Conservation (phyloP, 2,329 filamentous ascomycete genomes). For the Dactylellina parvicollis region DNA sequence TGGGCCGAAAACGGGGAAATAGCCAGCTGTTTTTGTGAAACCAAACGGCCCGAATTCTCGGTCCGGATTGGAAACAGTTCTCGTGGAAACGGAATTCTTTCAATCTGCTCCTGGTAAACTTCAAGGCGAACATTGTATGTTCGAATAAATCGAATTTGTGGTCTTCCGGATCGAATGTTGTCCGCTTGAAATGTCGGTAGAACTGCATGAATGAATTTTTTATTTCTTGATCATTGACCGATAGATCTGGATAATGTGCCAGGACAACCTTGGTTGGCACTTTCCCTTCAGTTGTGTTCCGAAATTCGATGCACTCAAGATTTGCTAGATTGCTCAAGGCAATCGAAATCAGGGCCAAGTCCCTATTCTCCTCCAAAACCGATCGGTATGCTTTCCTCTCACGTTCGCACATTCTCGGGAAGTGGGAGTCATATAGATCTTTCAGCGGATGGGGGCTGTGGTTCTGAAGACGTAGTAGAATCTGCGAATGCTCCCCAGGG, state of each 20-base stretch:
- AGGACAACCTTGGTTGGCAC: neutral
- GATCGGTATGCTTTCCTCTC: neutral
- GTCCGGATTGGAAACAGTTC: neutral
- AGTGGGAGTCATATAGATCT: neutral
- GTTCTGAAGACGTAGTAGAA: neutral
- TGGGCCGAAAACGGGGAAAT: neutral
- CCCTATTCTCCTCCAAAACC: neutral
- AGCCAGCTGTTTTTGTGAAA: neutral
- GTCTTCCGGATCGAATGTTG: neutral
- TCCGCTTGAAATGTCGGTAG: neutral
- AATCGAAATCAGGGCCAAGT: neutral
- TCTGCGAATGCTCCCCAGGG: neutral
- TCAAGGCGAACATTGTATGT: neutral
- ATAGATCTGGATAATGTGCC: neutral
- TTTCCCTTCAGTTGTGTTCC: neutral
- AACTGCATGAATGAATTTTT: neutral
- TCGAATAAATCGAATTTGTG: neutral
- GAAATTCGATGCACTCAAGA: conserved; percentile 23
- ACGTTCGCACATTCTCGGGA: neutral
- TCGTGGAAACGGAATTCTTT: conserved; percentile 10
- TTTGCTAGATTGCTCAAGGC: conserved; percentile 9
- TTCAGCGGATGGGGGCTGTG: neutral
- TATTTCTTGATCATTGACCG: neutral
- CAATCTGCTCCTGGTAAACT: neutral
- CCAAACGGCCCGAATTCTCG: neutral